Conservation (phyloP, 2,329 filamentous ascomycete genomes). For the Talaromyces sp. region DNA sequence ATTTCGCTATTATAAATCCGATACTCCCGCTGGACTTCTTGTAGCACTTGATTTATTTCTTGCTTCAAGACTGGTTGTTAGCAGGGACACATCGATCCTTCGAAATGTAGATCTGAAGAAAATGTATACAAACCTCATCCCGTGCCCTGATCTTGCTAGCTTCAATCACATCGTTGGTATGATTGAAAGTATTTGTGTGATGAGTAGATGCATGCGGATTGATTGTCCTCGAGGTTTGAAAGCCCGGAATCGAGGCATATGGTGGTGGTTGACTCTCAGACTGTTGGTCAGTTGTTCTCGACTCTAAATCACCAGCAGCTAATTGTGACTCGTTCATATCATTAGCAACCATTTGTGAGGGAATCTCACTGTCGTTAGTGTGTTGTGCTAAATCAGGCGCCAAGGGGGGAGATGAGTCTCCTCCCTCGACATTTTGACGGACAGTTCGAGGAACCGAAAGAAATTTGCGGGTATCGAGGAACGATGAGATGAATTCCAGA, state of each 20-base stretch:
- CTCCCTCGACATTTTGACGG: background rate
- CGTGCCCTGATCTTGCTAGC: slow-evolving; percentile 36
- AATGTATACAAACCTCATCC: slow-evolving; percentile 34
- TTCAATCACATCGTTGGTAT: slow-evolving; percentile 41
- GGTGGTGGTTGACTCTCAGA: background rate
- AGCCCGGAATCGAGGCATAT: background rate
- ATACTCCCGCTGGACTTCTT: slow-evolving; percentile 39
- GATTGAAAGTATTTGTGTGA: slow-evolving; percentile 34
- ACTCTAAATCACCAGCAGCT: background rate
- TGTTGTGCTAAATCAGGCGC: background rate
- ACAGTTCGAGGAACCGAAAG: background rate
- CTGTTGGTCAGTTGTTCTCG: background rate
- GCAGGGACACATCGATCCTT: background rate
- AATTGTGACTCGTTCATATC: background rate
- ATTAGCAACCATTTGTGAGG: background rate
- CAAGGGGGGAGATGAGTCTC: background rate
- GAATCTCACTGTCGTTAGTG: background rate
- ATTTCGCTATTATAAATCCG: slow-evolving; percentile 47
- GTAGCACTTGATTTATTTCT: slow-evolving; percentile 44
- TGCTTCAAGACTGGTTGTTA: slow-evolving; percentile 28
- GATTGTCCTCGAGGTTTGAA: background rate
- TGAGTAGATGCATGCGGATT: background rate
- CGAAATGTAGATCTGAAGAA: background rate
- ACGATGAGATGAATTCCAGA: slow-evolving; percentile 7
- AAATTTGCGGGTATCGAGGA: background rate